Base-by-base conservation (phyloP, 306 rosid genomes). In the Geum urbanum region DNA sequence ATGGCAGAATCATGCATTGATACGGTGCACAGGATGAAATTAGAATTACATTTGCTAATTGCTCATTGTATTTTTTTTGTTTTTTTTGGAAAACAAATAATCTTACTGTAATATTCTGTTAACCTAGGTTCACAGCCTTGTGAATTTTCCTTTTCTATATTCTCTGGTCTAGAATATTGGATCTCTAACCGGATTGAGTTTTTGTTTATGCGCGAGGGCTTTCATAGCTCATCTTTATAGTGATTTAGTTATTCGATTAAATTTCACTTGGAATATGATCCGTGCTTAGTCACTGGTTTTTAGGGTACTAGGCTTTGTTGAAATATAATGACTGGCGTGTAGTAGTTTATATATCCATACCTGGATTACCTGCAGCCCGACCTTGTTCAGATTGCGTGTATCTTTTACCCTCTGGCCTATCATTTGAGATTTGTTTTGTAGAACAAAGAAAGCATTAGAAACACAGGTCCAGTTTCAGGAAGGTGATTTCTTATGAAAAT, bases 41-140 rank as follows among this genome's bases (percentile, higher is more conserved):
- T 79, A 54, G 73, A 72, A 58, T 51, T 60, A 71, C 86, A 80
- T 78, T 84, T 78, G 71, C 87, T 84, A 90, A 83, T 92, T 82
- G 84, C 84, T 85, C 86, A 82, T 88, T 90, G 96, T 88, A 86
- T 73, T 88, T 53, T 77, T 88, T 74, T 73, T 88, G 49, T 77
- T 88, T 74, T 66, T 60, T 53, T 66, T 74, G 68, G 64, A 60
- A 51, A 52, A 67, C 13, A 41, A 60, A 75, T 47, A 74, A 68
- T 69, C 75, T 86, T 71, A 75, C 85, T 86, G 95, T 90, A 84
- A 79, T 88, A 84, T 88, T 82, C 85, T 71, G 82, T 82, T 69
- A 74, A 81, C 84, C 72, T 84, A 71, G 88, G 81, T 90, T 81
- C 80, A 76, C 79, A 80, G 82, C 75, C 72, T 74, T 67, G 85